These are phyloP conservation scores for Hymenoscyphus repandus DNA, from an alignment of 2,329 filamentous ascomycete species.

Conservation along the genomic window DNA sequence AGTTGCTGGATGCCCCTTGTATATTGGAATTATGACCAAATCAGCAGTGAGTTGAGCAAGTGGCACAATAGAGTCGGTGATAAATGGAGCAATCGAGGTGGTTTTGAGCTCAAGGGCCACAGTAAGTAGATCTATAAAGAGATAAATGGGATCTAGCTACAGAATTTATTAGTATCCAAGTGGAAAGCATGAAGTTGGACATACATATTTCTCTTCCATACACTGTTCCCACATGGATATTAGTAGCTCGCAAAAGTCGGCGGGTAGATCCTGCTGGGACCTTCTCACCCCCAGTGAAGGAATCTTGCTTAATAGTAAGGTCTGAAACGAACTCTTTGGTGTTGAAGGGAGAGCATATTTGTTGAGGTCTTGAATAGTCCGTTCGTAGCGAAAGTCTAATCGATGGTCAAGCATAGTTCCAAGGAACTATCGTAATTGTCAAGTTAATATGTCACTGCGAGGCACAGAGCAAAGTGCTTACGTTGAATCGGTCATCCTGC, in stretches of 20 bases:
- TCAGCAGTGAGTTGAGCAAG: constrained; percentile 53
- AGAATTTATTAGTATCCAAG: constrained; percentile 12
- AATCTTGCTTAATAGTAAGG: constrained; percentile 63
- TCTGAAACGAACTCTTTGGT: constrained; percentile 56
- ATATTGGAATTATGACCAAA: constrained; percentile 42
- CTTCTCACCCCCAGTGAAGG: constrained; percentile 48
- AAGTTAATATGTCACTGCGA: neutral
- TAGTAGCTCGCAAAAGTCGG: constrained; percentile 59
- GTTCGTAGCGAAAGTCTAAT: constrained; percentile 43
- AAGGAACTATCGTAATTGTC: constrained; percentile 24
- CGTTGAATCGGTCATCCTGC: constrained; percentile 38
- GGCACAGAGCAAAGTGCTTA: constrained; percentile 17
- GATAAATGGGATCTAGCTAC: constrained; percentile 56
- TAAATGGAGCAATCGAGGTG: constrained; percentile 49
- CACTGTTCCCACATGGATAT: constrained; percentile 66
- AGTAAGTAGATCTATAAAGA: constrained; percentile 59
- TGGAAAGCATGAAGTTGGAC: neutral
- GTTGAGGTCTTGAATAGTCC: constrained; percentile 63
- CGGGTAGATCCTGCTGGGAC: constrained; percentile 47
- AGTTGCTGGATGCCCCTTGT: constrained; percentile 38
- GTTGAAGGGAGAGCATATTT: constrained; percentile 61
- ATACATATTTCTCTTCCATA: constrained; percentile 49
- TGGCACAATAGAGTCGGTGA: constrained; percentile 53
- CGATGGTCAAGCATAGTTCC: constrained; percentile 31
- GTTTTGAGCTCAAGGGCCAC: constrained; percentile 61